Conservation (phyloP, 495 filamentous ascomycete species). For the Talaromyces trachyspermus region DNA sequence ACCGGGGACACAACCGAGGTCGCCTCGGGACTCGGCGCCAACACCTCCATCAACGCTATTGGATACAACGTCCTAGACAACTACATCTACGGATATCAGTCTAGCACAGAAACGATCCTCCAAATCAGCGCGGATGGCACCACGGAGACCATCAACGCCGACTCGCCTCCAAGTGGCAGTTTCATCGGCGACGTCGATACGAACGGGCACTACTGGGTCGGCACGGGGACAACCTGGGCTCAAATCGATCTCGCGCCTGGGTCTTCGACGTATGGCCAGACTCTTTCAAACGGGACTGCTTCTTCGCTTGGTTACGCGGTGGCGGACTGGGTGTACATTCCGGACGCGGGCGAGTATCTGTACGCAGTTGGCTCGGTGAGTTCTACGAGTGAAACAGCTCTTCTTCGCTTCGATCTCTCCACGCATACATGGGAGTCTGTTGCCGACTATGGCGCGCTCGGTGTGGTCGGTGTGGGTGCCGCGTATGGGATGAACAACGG, state of each 20-base stretch:
- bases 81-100: not conserved
- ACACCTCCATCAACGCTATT: not conserved
- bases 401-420: slow-evolving; percentile 2
- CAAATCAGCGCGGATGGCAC: not conserved
- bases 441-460: slow-evolving; percentile 21
- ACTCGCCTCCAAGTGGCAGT: not conserved
- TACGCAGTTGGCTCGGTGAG: not conserved
- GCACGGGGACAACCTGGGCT: not conserved
- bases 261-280: not conserved
- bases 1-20: not conserved
- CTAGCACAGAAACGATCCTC: not conserved
- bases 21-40: not conserved
- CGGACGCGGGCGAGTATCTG: not conserved
- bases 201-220: not conserved
- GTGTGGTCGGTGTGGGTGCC: slow-evolving; percentile 25
- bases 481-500: slow-evolving; percentile 9
- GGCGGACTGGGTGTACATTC: slow-evolving; percentile 5
- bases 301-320: not conserved
- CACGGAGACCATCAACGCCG: not conserved
- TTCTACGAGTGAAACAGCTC: not conserved
- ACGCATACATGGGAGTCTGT: not conserved
- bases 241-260: not conserved
- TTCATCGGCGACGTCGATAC: not conserved
- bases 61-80: not conserved
- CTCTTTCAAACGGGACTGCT: not conserved